Evolutionary conservation across 1,139 yeast genomes (phyloP), one percentile per base, ranked within the genome.

Genomic region (Torulaspora globosa): DNA sequence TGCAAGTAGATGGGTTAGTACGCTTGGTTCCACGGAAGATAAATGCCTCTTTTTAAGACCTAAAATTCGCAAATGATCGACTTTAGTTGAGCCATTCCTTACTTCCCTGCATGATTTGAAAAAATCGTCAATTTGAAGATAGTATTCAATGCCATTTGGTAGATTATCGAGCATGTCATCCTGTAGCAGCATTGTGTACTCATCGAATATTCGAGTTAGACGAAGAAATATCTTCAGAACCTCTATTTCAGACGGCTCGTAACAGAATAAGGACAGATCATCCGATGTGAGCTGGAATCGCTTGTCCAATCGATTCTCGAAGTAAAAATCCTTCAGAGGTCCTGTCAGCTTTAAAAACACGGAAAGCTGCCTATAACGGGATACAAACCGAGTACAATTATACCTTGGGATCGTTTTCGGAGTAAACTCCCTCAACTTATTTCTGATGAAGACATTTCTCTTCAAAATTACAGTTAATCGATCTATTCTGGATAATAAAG

Each of bases 141-240:
- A 48, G 39, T 48, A 48, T 12, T 43, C 48, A 32, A 48, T 43
- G 23, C 44, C 50, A 32, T 34, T 46, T n/a, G 48, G 42, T 18
- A 46, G 32, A 8, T 41, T 30, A 34, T 43, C 37, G 27, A 38
- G 21, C 29, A 26, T 23, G 12, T 41, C 49, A 27, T 46, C 46
- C 35, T 46, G 46, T 27, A 48, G 28, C 36, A 43, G 42, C 43
- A 41, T 36, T 33, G 46, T 38, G 30, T 37, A 42, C 16, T 44
- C 50, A 14, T 40, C 36, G 29, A 49, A 39, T 23, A 44, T 41
- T 15, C 47, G 39, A 19, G 43, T 39, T 7, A 44, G 24, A 35
- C 46, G 44, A 19, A 47, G 46, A 28, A 49, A 46, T 19, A 47
- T n/a, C 9, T 24, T 32, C 19, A 49, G 24, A 24, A 33, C 14